phyloP scores from a whole-genome alignment of 371 early-diverging fungal genomes.

The Mortierella sp. region DNA sequence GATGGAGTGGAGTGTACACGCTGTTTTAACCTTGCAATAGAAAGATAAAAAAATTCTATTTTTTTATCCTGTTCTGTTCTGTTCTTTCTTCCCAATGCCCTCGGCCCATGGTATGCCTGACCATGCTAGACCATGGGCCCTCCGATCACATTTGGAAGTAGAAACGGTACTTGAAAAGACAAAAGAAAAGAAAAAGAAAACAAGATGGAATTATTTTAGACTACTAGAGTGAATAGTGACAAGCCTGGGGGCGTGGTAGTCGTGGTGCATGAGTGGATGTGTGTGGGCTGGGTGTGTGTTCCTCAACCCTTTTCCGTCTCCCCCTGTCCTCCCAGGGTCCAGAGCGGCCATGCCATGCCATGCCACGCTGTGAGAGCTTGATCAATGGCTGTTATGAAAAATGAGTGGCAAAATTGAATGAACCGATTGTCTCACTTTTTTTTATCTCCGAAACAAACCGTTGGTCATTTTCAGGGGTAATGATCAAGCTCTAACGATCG shows the following conservation, averaged over 20 bases:
- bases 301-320: neutral
- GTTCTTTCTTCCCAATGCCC: neutral
- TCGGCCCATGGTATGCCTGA: neutral
- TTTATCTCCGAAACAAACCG: slow-evolving; percentile 5
- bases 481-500: neutral
- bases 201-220: neutral
- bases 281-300: neutral
- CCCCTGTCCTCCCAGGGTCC: neutral
- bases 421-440: neutral
- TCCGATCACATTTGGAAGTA: too few relatives aligned
- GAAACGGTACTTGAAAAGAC: neutral
- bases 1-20: neutral
- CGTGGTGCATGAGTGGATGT: neutral
- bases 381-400: neutral
- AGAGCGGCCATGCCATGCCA: neutral
- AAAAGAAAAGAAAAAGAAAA: neutral
- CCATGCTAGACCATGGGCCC: neutral
- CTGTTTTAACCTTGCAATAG: slow-evolving; percentile 21
- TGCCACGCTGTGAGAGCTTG: neutral
- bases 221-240: too few relatives aligned
- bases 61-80: neutral
- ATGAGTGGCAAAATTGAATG: neutral
- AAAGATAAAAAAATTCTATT: slow-evolving; percentile 3
- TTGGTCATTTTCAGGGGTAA: neutral
- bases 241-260: neutral